A percentile compares a stretch with the other conserved stretches of the same genome.
phyloP scores from a whole-genome alignment of 495 filamentous ascomycete species.

The Terfezia boudieri region DNA sequence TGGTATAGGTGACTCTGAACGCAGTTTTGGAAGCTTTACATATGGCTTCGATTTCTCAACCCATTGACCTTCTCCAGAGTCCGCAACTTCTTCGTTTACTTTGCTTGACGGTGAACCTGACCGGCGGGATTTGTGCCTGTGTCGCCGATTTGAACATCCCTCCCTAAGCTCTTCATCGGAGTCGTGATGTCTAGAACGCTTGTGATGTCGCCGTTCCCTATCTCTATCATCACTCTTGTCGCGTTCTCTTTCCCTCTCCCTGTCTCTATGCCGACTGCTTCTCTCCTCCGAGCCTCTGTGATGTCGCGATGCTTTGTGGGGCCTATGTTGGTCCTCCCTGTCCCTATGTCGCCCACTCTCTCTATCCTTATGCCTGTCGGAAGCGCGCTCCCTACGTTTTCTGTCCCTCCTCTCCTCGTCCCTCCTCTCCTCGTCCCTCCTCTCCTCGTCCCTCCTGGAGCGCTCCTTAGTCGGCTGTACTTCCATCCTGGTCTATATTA shows the following conservation, averaged over 20 bases:
- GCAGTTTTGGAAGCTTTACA: slow-evolving; percentile 24
- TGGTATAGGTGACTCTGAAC: slow-evolving; percentile 20
- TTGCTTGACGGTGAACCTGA: not conserved
- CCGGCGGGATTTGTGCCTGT: not conserved
- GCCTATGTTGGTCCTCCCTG: not conserved
- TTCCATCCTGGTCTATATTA: too few species aligned
- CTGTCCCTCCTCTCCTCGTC: not conserved
- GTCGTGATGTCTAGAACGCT: slow-evolving; percentile 21
- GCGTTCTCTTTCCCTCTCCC: not conserved
- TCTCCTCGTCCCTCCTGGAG: not conserved
- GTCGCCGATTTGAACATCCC: slow-evolving; percentile 18
- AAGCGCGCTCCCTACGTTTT: slow-evolving; percentile 1
- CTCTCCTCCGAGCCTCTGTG: not conserved
- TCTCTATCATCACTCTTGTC: slow-evolving; percentile 25
- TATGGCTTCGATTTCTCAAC: slow-evolving; percentile 26
- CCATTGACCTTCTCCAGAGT: slow-evolving; percentile 21
- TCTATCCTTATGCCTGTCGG: not conserved
- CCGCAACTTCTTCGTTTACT: not conserved
- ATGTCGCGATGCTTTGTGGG: not conserved
- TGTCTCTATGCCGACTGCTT: not conserved
- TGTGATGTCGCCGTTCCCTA: slow-evolving; percentile 21
- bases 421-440: not conserved
- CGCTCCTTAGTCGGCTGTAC: not conserved
- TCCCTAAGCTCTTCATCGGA: slow-evolving; percentile 2
- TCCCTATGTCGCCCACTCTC: not conserved